These are phyloP conservation scores for Naganishia vaughanmartiniae DNA, from an alignment of 768 basidiomycete species.

Conservation along the genomic window DNA sequence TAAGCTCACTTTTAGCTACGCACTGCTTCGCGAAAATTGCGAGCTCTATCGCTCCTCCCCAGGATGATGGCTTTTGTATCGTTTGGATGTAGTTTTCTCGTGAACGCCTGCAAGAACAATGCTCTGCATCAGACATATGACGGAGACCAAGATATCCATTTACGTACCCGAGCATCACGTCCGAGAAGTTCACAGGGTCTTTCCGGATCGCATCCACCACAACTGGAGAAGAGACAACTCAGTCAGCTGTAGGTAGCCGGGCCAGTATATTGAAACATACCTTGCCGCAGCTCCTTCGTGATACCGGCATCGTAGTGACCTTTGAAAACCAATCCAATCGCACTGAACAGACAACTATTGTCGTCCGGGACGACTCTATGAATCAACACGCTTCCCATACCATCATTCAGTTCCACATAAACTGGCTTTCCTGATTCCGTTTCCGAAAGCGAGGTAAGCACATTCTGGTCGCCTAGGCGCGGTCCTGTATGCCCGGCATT, in stretches of 20 bases:
- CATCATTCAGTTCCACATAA: slow-evolving; percentile 35
- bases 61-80: slow-evolving; percentile 73
- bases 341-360: slow-evolving; percentile 90
- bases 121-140: background rate
- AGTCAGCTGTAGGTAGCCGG: background rate
- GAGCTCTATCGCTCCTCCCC: slow-evolving; percentile 92
- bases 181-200: slow-evolving; percentile 71
- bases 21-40: slow-evolving; percentile 72
- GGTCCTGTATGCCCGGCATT: background rate
- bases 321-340: slow-evolving; percentile 78
- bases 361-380: slow-evolving; percentile 86
- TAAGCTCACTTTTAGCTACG: slow-evolving; percentile 18
- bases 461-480: slow-evolving; percentile 7
- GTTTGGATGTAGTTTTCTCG: slow-evolving; percentile 73
- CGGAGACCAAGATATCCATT: slow-evolving; percentile 2
- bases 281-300: slow-evolving; percentile 67
- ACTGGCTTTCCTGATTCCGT: slow-evolving; percentile 9
- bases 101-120: slow-evolving; percentile 56
- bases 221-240: slow-evolving; percentile 55
- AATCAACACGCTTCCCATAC: slow-evolving; percentile 40
- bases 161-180: slow-evolving; percentile 80
- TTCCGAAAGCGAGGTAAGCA: background rate
- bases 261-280: slow-evolving; percentile 53
- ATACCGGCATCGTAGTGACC: slow-evolving; percentile 65
- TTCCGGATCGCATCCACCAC: slow-evolving; percentile 75